Evolutionary conservation across 495 filamentous ascomycete species (phyloP).

Genomic region (Aspergillus heteromorphus): DNA sequence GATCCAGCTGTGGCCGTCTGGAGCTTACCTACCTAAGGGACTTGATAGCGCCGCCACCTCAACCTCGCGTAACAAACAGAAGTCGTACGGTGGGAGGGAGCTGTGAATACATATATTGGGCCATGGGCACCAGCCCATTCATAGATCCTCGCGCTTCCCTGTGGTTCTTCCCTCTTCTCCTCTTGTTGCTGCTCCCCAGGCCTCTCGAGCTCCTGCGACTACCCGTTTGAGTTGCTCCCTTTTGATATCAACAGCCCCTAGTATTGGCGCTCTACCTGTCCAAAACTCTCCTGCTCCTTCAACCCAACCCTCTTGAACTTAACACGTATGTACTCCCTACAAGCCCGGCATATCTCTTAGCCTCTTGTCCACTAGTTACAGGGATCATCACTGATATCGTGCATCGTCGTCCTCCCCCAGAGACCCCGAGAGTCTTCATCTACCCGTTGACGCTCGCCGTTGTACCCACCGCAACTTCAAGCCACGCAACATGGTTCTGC

Average conservation of each 20-base stretch:
- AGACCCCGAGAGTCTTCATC: neutral
- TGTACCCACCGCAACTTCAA: slow-evolving; percentile 5
- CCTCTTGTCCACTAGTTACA: neutral
- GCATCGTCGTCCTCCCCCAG: neutral
- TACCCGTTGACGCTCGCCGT: neutral
- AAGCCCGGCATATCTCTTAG: neutral
- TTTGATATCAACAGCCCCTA: slow-evolving; percentile 1
- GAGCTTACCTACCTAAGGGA: slow-evolving; percentile 17
- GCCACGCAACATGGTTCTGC: slow-evolving; percentile 21
- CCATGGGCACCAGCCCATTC: slow-evolving; percentile 10
- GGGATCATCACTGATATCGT: neutral
- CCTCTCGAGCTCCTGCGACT: neutral
- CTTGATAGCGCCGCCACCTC: slow-evolving; percentile 22
- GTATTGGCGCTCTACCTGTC: neutral
- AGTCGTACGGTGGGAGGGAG: slow-evolving; percentile 14
- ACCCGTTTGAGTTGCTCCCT: slow-evolving; percentile 1
- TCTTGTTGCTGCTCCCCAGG: neutral
- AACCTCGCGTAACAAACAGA: slow-evolving; percentile 8
- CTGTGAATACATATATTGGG: slow-evolving; percentile 17
- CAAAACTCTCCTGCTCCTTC: neutral
- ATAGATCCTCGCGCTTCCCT: slow-evolving; percentile 6
- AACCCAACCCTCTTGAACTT: neutral
- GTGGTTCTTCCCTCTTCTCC: slow-evolving; percentile 6
- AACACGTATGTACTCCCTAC: neutral
- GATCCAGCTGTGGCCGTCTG: slow-evolving; percentile 7